These are phyloP conservation scores for Plenodomus lindquistii DNA, from an alignment of 2,329 filamentous ascomycete species.

Conservation along the genomic window DNA sequence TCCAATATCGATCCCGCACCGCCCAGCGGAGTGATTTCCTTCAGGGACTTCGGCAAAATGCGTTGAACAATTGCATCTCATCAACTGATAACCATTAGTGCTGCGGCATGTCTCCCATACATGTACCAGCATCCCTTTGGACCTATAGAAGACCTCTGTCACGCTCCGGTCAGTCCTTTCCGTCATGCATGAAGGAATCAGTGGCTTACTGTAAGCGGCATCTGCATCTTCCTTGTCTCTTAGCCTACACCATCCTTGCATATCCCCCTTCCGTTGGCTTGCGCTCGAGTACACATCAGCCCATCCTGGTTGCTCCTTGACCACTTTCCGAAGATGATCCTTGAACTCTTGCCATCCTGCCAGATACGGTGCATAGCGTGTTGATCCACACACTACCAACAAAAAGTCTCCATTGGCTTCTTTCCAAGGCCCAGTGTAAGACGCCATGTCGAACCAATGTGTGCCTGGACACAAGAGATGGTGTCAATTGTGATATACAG, in stretches of 20 bases:
- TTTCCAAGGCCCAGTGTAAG: constrained; percentile 11
- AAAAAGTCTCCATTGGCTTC: constrained; percentile 33
- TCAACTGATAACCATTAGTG: constrained; percentile 28
- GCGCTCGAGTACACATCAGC: constrained; percentile 36
- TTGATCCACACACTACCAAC: constrained; percentile 33
- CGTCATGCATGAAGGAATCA: background rate
- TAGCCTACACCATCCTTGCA: constrained; percentile 43
- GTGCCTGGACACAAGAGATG: background rate
- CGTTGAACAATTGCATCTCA: constrained; percentile 42
- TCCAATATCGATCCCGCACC: constrained; percentile 36
- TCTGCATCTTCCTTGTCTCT: constrained; percentile 40
- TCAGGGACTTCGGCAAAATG: constrained; percentile 29
- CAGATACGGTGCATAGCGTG: constrained; percentile 31
- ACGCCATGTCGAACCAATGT: constrained; percentile 13
- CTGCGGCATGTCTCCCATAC: constrained; percentile 37
- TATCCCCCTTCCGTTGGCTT: constrained; percentile 31
- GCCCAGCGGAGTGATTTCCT: constrained; percentile 30
- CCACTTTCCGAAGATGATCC: constrained; percentile 38
- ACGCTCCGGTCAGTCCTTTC: background rate
- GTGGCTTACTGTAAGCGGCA: constrained; percentile 34
- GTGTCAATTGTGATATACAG: background rate
- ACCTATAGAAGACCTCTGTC: constrained; percentile 25
- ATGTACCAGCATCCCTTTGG: constrained; percentile 35
- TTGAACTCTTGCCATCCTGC: constrained; percentile 45
- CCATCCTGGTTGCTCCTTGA: constrained; percentile 44